Conservation (phyloP, 352 stramenopile genomes). For the Pythium chondricola region DNA sequence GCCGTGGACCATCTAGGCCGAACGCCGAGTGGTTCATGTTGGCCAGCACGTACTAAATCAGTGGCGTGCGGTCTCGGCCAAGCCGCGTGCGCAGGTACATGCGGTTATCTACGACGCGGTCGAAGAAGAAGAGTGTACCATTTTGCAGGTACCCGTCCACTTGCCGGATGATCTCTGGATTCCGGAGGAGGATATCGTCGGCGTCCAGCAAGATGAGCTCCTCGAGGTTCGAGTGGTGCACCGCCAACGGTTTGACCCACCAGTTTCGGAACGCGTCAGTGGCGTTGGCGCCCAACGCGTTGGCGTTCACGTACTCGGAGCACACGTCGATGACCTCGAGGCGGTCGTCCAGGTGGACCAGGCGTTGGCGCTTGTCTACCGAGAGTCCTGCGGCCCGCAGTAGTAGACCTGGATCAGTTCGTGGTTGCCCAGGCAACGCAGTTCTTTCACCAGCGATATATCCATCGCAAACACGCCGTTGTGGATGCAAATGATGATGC, state of each 20-base stretch:
- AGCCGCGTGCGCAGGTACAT: slow-evolving; percentile 2
- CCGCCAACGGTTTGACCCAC: slow-evolving; percentile 53
- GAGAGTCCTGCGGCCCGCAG: slow-evolving; percentile 47
- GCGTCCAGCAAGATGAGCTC: slow-evolving; percentile 57
- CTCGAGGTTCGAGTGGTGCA: slow-evolving; percentile 41
- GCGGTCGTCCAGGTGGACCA: slow-evolving; percentile 31
- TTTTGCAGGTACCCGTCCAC: slow-evolving; percentile 31
- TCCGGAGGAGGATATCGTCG: slow-evolving; percentile 37
- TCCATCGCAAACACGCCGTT: slow-evolving; percentile 41
- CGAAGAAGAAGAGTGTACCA: slow-evolving; percentile 64
- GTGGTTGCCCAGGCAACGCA: slow-evolving; percentile 32
- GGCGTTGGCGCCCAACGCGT: slow-evolving; percentile 3
- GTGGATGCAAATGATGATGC: slow-evolving; percentile 39
- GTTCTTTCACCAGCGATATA: slow-evolving; percentile 51
- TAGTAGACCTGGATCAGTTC: slow-evolving; percentile 42
- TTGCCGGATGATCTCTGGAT: slow-evolving; percentile 30
- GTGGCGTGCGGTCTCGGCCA: slow-evolving; percentile 23
- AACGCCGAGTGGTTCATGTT: too few relatives aligned
- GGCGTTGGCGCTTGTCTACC: slow-evolving; percentile 18
- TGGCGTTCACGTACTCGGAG: slow-evolving; percentile 9
- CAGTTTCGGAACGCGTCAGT: slow-evolving; percentile 39
- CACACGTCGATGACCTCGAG: slow-evolving; percentile 68
- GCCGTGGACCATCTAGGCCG: too few relatives aligned
- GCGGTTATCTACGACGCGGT: slow-evolving; percentile 31
- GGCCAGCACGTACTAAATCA: slow-evolving; percentile 30